Evolutionary conservation across 768 basidiomycete genomes (phyloP).

Genomic region (Lactarius evosmus): DNA sequence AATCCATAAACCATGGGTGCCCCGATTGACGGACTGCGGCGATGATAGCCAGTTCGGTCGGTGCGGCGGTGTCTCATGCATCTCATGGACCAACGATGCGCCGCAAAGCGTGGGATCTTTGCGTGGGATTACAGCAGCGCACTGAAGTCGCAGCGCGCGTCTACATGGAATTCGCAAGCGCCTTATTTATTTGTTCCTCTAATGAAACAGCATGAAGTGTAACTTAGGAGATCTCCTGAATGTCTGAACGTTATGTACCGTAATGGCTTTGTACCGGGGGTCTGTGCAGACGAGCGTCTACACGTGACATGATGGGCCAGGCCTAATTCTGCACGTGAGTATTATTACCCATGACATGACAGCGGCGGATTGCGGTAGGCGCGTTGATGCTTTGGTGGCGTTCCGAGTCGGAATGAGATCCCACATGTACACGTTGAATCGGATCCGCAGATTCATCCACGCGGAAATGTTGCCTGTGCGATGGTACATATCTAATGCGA

Average conservation of each 20-base stretch:
- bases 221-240: too few relatives aligned
- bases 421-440: background rate
- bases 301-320: background rate
- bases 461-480: background rate
- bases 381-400: background rate
- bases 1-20: background rate
- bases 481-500: background rate
- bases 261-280: too few relatives aligned
- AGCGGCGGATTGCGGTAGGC: background rate
- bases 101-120: background rate
- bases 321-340: background rate
- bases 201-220: too few relatives aligned
- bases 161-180: too few relatives aligned
- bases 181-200: too few relatives aligned
- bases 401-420: conserved; percentile 15
- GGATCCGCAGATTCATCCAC: conserved; percentile 5
- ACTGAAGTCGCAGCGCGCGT: too few relatives aligned
- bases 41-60: background rate
- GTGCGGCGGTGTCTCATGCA: background rate
- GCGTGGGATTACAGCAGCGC: too few relatives aligned
- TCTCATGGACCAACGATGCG: background rate
- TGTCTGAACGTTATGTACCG: too few relatives aligned
- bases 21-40: background rate
- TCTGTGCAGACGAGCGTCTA: background rate
- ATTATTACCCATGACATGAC: background rate